Conservation (phyloP, 108 stramenopile genomes). For the Conticribra weissflogii region DNA sequence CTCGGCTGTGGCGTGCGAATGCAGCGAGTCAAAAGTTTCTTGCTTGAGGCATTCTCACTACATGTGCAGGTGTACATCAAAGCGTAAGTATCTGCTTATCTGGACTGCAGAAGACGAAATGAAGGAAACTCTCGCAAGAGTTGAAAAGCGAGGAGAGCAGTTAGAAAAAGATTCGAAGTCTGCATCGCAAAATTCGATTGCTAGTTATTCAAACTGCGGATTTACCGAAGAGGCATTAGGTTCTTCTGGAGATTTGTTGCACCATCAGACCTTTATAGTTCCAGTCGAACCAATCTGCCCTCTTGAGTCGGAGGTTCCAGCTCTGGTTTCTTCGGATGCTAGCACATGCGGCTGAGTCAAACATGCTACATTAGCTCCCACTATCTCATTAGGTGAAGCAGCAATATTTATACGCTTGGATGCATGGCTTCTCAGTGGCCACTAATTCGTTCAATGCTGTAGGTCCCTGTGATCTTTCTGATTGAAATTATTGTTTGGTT, state of each 20-base stretch:
- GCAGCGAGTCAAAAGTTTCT: constrained; percentile 81
- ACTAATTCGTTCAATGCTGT: too few species aligned
- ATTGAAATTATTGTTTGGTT: too few species aligned
- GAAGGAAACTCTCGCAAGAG: constrained; percentile 55
- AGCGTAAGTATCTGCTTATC: constrained; percentile 77
- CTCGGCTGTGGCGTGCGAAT: constrained; percentile 94
- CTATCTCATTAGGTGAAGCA: too few species aligned
- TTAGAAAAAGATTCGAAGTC: constrained; percentile 43
- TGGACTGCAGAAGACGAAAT: constrained; percentile 78
- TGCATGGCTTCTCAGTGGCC: too few species aligned
- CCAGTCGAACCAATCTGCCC: constrained; percentile 31
- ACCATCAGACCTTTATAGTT: constrained; percentile 36
- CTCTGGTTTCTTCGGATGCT: constrained; percentile 25
- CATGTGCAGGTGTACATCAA: constrained; percentile 83
- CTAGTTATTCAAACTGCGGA: too few species aligned
- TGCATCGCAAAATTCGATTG: too few species aligned
- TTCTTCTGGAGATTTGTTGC: constrained; percentile 19
- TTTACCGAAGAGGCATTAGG: constrained; percentile 23
- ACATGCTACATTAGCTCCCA: too few species aligned
- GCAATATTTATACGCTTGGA: too few species aligned
- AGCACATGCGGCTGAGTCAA: too few species aligned
- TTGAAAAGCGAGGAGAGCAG: constrained; percentile 54
- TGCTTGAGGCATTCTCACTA: constrained; percentile 89
- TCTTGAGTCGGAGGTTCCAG: constrained; percentile 27
- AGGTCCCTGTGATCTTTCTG: too few species aligned